Base-by-base conservation (phyloP, 805 yeast genomes). In the Lipomyces sp. region DNA sequence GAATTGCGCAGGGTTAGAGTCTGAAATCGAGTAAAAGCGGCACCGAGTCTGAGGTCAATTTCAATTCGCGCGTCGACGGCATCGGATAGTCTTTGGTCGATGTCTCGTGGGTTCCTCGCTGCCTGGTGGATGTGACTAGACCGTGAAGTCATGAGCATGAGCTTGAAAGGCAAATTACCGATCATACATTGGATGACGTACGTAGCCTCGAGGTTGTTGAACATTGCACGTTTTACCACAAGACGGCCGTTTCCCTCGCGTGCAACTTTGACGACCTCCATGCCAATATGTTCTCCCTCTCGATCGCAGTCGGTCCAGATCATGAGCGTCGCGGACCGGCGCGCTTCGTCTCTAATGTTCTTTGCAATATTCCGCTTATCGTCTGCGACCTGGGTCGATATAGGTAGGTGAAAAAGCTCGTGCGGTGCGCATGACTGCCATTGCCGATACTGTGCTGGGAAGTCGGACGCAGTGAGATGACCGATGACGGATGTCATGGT, bases 281-380 rank as follows among this genome's bases (percentile, higher is more conserved):
- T 80, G 0, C 97, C 98, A 49, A 90, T 90, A 66, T 81, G 84
- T 66, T 90, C 98, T 1, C 98, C 98, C 65, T 90, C 98, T 33
- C 97, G 74, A 74, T 90, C 98, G 69, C 98, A 93, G 75, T 93
- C 99, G 0, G 98, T 93, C 98, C 98, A 93, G 6, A 93, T 87
- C 86, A 88, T 86, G 47, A 93, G 69, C 35, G 71, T 70, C 45
- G 80, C 78, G 4, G 86, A 78, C 18, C 62, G 63, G 36, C 82
- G 66, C 3, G 89, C 85, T 63, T 88, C 88, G 3, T 67, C 67
- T 28, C 76, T 66, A 43, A 93, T 87, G 63, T 91, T 93, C 10
- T 72, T 68, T 2, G 83, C 83, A 21, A 88, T 75, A 29, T 70
- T 71, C 51, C 59, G 60, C 50, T 74, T 74, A 41, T 74, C 75